Percentiles rank a stretch among this genome's conserved stretches.
phyloP scores from a whole-genome alignment of 2,329 filamentous ascomycete species.

The Pseudogymnoascus sp. region DNA sequence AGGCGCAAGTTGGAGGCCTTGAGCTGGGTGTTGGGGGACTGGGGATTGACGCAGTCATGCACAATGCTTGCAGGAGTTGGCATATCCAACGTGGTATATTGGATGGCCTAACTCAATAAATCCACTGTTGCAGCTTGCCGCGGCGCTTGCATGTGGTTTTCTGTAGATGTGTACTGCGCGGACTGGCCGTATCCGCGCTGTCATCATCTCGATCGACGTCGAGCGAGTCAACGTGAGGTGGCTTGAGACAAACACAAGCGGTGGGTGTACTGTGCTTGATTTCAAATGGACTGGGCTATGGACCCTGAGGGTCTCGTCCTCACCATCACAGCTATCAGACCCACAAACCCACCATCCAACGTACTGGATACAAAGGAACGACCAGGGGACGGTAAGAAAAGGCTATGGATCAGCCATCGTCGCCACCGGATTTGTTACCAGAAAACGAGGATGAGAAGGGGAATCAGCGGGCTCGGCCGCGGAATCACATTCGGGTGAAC shows the following conservation, averaged over 20 bases:
- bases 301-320: neutral
- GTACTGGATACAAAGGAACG: slow-evolving; percentile 6
- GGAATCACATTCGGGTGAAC: neutral
- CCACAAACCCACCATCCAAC: slow-evolving; percentile 5
- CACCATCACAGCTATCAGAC: neutral
- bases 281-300: neutral
- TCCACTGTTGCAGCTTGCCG: neutral
- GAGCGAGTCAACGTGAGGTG: slow-evolving; percentile 5
- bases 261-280: neutral
- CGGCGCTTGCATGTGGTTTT: slow-evolving; percentile 2
- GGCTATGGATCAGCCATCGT: neutral
- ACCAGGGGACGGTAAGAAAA: neutral
- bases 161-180: neutral
- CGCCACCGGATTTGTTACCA: slow-evolving; percentile 2
- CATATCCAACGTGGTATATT: slow-evolving; percentile 9
- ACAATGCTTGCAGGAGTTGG: slow-evolving; percentile 1
- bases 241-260: neutral
- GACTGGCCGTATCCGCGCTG: neutral
- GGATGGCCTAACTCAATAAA: neutral
- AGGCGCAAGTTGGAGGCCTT: neutral
- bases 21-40: neutral
- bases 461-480: neutral
- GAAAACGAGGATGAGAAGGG: neutral
- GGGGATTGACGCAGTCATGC: slow-evolving; percentile 5
- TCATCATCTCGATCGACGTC: neutral